phyloP scores from a whole-genome alignment of 1,139 yeast genomes.

The Yamadazyma taylorii region DNA sequence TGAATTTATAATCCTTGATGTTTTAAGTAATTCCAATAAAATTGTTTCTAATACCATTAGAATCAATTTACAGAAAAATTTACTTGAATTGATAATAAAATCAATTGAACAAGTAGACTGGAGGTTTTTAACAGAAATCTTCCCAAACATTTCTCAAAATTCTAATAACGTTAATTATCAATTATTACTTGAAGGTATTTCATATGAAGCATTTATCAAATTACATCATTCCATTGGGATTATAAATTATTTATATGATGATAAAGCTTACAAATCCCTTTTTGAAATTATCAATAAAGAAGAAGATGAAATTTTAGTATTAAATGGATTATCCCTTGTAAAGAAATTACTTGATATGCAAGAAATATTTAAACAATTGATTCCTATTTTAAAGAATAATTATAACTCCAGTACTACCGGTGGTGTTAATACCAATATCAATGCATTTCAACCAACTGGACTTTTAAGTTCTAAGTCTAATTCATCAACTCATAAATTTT shows the following conservation, averaged over 20 bases:
- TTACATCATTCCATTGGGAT: conserved; percentile 72
- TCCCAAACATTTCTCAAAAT: conserved; percentile 30
- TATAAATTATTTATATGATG: conserved; percentile 61
- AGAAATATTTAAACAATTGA: conserved; percentile 30
- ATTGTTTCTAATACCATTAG: conserved; percentile 36
- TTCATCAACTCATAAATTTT: not conserved
- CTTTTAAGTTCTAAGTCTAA: no score
- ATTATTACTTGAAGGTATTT: conserved; percentile 19
- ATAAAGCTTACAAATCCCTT: conserved; percentile 53
- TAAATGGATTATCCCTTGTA: conserved; percentile 41
- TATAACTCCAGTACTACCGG: conserved; percentile 14
- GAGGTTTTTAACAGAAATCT: conserved; percentile 49
- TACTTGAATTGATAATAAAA: conserved; percentile 52
- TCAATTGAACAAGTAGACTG: conserved; percentile 67
- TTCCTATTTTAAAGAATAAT: conserved; percentile 26
- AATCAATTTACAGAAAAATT: conserved; percentile 49
- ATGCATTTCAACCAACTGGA: no score
- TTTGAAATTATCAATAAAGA: conserved; percentile 56
- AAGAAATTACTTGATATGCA: conserved; percentile 55
- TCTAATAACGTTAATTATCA: conserved; percentile 45
- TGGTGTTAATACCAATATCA: not conserved
- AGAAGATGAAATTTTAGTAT: conserved; percentile 43
- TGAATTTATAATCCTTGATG: conserved; percentile 67
- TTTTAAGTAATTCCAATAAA: conserved; percentile 49
- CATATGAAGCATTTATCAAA: conserved; percentile 39